A percentile compares a stretch with the other conserved stretches of the same genome.
Conservation (phyloP, 345 rosid species). For the Moringa oleifera region DNA sequence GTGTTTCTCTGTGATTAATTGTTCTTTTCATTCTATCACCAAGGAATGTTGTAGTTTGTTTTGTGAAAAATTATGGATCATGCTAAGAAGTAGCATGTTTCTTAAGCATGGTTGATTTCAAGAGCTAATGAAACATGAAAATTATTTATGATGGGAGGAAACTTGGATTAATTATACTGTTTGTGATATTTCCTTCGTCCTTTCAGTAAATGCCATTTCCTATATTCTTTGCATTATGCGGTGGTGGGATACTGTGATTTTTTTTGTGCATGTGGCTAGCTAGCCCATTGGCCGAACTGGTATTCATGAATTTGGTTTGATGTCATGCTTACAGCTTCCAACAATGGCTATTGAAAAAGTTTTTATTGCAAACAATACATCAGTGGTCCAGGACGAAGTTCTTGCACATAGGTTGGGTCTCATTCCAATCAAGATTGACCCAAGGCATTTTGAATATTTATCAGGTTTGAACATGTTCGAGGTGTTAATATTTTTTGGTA, state of each 20-base stretch:
- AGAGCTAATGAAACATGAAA: too few species aligned
- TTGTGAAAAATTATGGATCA: too few species aligned
- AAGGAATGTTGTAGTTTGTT: too few species aligned
- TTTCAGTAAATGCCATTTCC: background rate
- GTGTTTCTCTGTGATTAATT: background rate
- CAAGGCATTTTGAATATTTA: constrained; percentile 78
- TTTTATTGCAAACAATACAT: constrained; percentile 80
- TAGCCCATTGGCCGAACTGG: background rate
- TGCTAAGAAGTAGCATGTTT: too few species aligned
- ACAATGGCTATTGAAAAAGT: constrained; percentile 96
- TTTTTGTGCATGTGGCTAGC: background rate
- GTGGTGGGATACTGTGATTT: background rate
- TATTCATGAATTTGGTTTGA: constrained; percentile 9
- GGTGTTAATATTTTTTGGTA: background rate
- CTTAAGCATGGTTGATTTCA: too few species aligned
- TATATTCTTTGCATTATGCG: background rate
- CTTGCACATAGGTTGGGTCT: constrained; percentile 95
- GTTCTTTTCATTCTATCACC: background rate
- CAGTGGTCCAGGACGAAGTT: constrained; percentile 83
- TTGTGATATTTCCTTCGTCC: too few species aligned
- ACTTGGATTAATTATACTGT: too few species aligned
- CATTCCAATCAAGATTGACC: constrained; percentile 75
- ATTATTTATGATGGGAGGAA: too few species aligned
- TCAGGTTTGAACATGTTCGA: constrained; percentile 42
- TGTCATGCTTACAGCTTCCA: constrained; percentile 52